A percentile compares a stretch with the other conserved stretches of the same genome.
Evolutionary conservation across 352 stramenopile species (phyloP).

Genomic region (Phytophthora lateralis): DNA sequence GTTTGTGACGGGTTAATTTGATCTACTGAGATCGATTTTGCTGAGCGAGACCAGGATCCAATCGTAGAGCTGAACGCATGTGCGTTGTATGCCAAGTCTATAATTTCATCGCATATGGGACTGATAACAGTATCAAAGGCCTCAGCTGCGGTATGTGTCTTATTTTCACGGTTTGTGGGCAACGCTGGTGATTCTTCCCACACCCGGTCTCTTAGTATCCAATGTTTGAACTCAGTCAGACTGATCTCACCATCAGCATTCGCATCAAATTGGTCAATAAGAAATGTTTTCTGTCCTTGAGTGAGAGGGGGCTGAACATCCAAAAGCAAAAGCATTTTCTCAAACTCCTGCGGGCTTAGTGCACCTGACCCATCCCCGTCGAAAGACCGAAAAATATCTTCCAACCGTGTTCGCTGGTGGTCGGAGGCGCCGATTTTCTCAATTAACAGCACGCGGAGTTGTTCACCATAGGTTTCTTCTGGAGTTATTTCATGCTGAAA

Average conservation of each 20-base stretch:
- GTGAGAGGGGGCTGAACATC: constrained; percentile 62
- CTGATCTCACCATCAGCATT: constrained; percentile 77
- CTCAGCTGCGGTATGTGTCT: constrained; percentile 12
- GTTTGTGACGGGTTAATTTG: not conserved
- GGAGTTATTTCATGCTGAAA: constrained; percentile 66
- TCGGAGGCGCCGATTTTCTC: constrained; percentile 60
- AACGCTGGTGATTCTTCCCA: constrained; percentile 37
- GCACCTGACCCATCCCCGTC: constrained; percentile 68
- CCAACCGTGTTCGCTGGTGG: constrained; percentile 40
- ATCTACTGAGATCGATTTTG: constrained; percentile 30
- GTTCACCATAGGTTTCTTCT: constrained; percentile 56
- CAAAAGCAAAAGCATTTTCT: constrained; percentile 48
- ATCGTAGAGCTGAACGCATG: constrained; percentile 40
- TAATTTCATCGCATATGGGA: constrained; percentile 46
- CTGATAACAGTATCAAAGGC: constrained; percentile 39
- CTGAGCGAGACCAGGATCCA: constrained; percentile 44
- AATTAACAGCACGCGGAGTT: constrained; percentile 66
- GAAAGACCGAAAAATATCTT: constrained; percentile 59
- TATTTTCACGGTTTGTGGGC: constrained; percentile 5
- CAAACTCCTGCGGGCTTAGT: constrained; percentile 64
- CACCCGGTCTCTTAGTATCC: constrained; percentile 66
- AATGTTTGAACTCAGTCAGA: constrained; percentile 66
- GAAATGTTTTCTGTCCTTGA: constrained; percentile 44
- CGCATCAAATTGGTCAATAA: constrained; percentile 71
- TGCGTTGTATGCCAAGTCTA: constrained; percentile 46